Percentiles rank a stretch among this genome's conserved stretches.
These are phyloP conservation scores for Botrytis cinerea DNA, from an alignment of 2,329 filamentous ascomycete genomes.

Conservation along the genomic window DNA sequence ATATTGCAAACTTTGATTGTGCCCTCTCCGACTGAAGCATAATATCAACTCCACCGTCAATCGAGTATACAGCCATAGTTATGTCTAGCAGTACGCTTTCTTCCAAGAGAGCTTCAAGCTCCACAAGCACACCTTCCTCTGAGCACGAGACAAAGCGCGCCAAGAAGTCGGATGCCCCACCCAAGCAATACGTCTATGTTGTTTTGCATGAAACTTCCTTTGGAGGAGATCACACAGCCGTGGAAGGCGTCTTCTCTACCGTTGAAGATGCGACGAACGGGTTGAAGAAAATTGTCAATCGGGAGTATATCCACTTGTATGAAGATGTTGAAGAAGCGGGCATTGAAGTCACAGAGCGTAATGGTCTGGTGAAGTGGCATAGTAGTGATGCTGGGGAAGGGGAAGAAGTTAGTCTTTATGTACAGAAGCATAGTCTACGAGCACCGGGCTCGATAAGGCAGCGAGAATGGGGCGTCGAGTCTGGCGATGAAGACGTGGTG, in stretches of 20 bases:
- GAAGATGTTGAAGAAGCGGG: not conserved
- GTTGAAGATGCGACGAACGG: constrained; percentile 1
- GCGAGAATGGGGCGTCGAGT: not conserved
- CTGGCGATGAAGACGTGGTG: not conserved
- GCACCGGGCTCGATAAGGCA: not conserved
- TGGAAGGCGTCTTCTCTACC: not conserved
- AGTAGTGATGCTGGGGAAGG: constrained; percentile 7
- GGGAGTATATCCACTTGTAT: not conserved
- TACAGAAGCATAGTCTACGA: not conserved
- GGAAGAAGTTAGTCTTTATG: not conserved
- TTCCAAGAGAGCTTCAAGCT: not conserved
- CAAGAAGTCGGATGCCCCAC: not conserved
- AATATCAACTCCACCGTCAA: not conserved
- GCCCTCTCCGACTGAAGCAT: not conserved
- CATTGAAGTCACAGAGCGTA: not conserved
- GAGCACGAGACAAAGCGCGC: not conserved
- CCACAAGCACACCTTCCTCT: not conserved
- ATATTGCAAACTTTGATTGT: not conserved
- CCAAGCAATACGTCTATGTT: constrained; percentile 2
- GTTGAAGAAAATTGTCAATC: not conserved
- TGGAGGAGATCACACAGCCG: not conserved
- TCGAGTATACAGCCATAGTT: not conserved
- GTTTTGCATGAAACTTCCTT: not conserved
- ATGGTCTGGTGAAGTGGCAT: not conserved
- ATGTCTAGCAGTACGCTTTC: not conserved